Evolutionary conservation across 768 basidiomycete species (phyloP), one percentile per base, ranked within the genome.

Genomic region (Tulasnella sp.): DNA sequence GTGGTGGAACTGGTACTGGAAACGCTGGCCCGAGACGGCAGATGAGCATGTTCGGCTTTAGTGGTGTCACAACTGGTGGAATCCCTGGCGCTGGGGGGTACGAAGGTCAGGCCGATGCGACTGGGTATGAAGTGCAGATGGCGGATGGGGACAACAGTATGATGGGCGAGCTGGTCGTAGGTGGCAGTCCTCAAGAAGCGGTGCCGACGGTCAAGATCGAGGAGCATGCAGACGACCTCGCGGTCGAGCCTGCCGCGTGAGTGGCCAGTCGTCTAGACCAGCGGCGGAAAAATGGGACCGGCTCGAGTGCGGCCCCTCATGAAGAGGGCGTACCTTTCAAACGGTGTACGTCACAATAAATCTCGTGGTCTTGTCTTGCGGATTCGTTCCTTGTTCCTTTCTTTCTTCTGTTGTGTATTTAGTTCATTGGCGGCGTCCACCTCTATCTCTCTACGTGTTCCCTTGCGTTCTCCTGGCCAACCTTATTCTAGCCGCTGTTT

Each of bases 171-270:
- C 5, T 38, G 7, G 34, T 15, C 7, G 34, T 15, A 7, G 34
- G 34, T 38, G 34, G 34, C 5, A 38, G 34, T 38, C 34, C 34
- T 5, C 34, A 38, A 15, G 34, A 38, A 15, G 8, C 19, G 9
- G 49, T 59, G 24, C 57, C 57, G 22, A 59, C 57, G 19, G 57
- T 59, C 27, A 49, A 49, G 10, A 46, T 59, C 34, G 34, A 38
- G 34, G 34, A 38, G 34, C 34, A 38, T 15, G 34, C 34, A 38
- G 34, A 38, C 34, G 34, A 38, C 34, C 34, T 38, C 34, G 15
- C 5, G 15, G 34, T 38, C 34, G 34, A 38, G 34, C 34, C 34
- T 38, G 34, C 34, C 15, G 34, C 34, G 34, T 38, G 15, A 38
- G 34, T 15, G 15, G 34, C n/a, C n/a, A n/a, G n/a, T n/a, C n/a